These are phyloP conservation scores for Lachancea nothofagi DNA, from an alignment of 805 yeast genomes.

Conservation along the genomic window DNA sequence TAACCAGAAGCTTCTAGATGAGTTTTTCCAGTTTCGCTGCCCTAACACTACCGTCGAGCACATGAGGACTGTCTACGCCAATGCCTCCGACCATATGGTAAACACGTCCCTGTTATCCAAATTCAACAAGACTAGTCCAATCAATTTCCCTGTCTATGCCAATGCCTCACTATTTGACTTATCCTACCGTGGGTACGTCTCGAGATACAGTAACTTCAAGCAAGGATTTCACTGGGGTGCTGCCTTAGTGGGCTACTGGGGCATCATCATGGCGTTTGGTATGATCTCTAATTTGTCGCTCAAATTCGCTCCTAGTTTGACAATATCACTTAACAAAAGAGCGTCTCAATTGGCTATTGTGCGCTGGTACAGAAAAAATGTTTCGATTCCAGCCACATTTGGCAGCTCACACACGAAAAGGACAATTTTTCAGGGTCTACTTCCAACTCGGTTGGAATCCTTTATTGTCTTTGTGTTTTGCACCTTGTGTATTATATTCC, in stretches of 20 bases:
- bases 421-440: constrained; percentile 11
- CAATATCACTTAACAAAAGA: constrained; percentile 30
- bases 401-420: constrained; percentile 12
- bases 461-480: constrained; percentile 16
- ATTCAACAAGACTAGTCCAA: constrained; percentile 33
- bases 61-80: constrained; percentile 36
- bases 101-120: constrained; percentile 30
- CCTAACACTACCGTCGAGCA: constrained; percentile 33
- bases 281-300: constrained; percentile 39
- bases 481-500: constrained; percentile 16
- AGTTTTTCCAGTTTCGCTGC: constrained; percentile 28
- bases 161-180: constrained; percentile 23
- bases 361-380: constrained; percentile 15
- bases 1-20: constrained; percentile 15
- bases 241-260: constrained; percentile 47
- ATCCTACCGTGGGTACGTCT: constrained; percentile 22
- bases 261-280: constrained; percentile 37
- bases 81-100: constrained; percentile 41
- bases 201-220: constrained; percentile 35
- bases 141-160: constrained; percentile 36
- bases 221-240: constrained; percentile 43
- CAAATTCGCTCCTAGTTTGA: constrained; percentile 36
- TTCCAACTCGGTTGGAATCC: constrained; percentile 23
- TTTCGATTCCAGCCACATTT: constrained; percentile 18
- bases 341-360: constrained; percentile 11